Base-by-base conservation (phyloP, 2,329 filamentous ascomycete genomes). In the Aureobasidium sp. region DNA sequence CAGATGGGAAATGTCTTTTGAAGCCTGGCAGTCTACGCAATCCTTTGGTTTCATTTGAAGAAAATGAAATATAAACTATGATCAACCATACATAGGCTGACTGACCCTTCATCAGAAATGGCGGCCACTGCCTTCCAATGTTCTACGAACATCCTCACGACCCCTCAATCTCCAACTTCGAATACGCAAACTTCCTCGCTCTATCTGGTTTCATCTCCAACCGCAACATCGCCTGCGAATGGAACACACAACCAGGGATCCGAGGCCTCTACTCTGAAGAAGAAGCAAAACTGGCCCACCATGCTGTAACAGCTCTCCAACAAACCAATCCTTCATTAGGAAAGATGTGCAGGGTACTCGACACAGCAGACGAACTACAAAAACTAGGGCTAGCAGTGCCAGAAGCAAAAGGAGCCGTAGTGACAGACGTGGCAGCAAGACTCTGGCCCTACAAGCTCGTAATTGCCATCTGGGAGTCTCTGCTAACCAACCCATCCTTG, bases 401-500 rank as follows among this genome's bases (percentile, higher is more conserved):
- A 0, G 72, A 73, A 8, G 86, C 85, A 7, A 70, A 80, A 8
- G 89, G 86, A 2, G 88, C 85, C 6, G 80, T 91, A 3, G 76
- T 87, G 17, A 87, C 87, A 64, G 76, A 77, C 44, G 76, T 83
- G 46, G 89, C 89, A 0, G 88, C 86, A 0, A 85, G 84, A 67
- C 71, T 90, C 50, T 92, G 88, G 88, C 91, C 91, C 0, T 96
- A 95, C 74, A 95, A 94, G 75, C 82, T 95, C 20, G 86, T 96
- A 1, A 78, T 85, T 1, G 87, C 85, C 74, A 79, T 92, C 0
- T 76, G 96, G 0, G 84, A 89, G 70, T 73, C 77, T 9, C 79
- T 90, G 0, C 68, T 82, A 8, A 74, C 78, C 20, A 72, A 73
- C 1, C 34, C 65, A 0, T 71, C 70, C 10, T 85, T 91, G 69